These are phyloP conservation scores for Naganishia randhawae DNA, from an alignment of 768 basidiomycete species.

Conservation along the genomic window DNA sequence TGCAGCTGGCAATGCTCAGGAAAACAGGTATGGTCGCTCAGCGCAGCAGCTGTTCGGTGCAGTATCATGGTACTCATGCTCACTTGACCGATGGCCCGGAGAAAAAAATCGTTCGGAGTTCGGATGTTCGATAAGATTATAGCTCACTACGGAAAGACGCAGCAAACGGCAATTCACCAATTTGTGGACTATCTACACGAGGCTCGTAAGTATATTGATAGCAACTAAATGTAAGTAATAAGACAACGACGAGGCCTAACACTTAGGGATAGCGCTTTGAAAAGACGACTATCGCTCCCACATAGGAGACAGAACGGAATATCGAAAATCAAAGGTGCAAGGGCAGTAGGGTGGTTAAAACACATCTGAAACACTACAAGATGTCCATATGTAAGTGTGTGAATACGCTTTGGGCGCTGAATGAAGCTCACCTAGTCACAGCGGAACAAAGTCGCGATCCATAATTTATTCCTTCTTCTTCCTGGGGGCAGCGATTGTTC, in stretches of 20 bases:
- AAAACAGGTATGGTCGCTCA: not conserved
- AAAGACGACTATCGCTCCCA: constrained; percentile 21
- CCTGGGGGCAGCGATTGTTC: constrained; percentile 1
- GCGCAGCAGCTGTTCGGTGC: not conserved
- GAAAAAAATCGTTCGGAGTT: too few relatives aligned
- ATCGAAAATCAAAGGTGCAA: constrained; percentile 26
- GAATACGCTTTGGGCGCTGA: not conserved
- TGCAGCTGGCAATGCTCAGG: not conserved
- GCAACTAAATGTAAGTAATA: constrained; percentile 11
- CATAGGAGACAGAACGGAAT: constrained; percentile 7
- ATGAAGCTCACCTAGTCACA: not conserved
- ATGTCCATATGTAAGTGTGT: not conserved
- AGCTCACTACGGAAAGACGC: too few relatives aligned
- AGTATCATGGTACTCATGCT: not conserved
- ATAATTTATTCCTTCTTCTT: not conserved
- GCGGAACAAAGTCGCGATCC: not conserved
- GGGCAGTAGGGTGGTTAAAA: not conserved
- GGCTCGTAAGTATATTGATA: not conserved
- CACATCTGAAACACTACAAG: not conserved
- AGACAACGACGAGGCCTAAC: constrained; percentile 9
- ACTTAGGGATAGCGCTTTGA: constrained; percentile 5
- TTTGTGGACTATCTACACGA: not conserved
- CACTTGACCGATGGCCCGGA: too few relatives aligned
- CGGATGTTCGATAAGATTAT: too few relatives aligned
- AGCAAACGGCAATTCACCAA: too few relatives aligned